Evolutionary conservation across 2,329 filamentous ascomycete species (phyloP), one percentile per base, ranked within the genome.

Genomic region (Phaeophleospora eucalypticola): DNA sequence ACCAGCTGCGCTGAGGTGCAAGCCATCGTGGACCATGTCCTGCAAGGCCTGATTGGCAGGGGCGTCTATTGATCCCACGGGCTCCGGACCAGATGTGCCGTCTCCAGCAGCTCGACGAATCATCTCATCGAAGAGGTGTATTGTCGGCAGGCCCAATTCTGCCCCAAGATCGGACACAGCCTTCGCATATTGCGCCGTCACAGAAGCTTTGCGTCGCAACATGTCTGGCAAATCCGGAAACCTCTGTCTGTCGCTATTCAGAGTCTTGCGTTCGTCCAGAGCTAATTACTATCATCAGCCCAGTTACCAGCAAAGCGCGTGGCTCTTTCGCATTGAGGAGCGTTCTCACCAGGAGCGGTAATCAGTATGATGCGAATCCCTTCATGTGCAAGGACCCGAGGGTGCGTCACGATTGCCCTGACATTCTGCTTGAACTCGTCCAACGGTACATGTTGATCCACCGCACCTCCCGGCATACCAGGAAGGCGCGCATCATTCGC

Each of bases 401-500:
- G 80, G 66, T 96, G 87, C 2, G 74, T 81, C 59, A 94, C 71
- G 57, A 97, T 88, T 19, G 72, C 73, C 53, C 68, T 75, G 39
- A 95, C 69, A 62, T 95, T 94, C 45, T 77, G 69, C 64, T 80
- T 82, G 72, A 89, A 97, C 50, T 81, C 70, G 1, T 83, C 77
- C n/a, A 95, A 68, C 1, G 87, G 80, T 6, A 97, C 79, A 65
- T 91, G 82, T 68, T 97, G 93, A n/a, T 62, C 51, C n/a, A n/a
- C n/a, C 8, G 74, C 73, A 10, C 57, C 55, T 41, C 80, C 82
- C 3, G 74, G 74, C 3, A 77, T 73, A 32, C 79, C 71, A 3
- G 81, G 78, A 3, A 94, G 67, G 45, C 83, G 83, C 3, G 91
- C 84, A 68, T 97, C 93, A 64, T 98, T 97, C 58, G 93, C 88